Conservation (phyloP, 148 eudicot species). For the Beta vulgaris region DNA sequence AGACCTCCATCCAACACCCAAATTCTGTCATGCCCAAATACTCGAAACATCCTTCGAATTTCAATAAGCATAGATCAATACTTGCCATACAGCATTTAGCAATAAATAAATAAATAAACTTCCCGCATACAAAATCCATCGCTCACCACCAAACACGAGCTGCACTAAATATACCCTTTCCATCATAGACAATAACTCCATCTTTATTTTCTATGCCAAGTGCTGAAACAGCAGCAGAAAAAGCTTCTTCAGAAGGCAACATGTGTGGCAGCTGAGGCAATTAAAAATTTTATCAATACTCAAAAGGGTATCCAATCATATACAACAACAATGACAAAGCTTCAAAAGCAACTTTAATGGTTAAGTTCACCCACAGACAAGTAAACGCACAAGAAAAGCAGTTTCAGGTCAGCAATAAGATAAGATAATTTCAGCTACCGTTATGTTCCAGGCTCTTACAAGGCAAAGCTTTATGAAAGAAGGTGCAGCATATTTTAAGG, state of each 20-base stretch:
- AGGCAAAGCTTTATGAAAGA: neutral
- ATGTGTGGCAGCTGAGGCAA: constrained; percentile 88
- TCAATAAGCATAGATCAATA: constrained; percentile 21
- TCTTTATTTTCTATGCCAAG: constrained; percentile 95
- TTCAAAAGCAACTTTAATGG: neutral
- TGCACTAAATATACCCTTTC: constrained; percentile 94
- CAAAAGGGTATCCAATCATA: neutral
- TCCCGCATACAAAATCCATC: neutral
- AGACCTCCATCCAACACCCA: constrained; percentile 99
- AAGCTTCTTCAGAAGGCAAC: constrained; percentile 98
- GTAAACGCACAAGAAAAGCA: neutral
- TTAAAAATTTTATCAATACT: constrained; percentile 13
- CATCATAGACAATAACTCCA: constrained; percentile 87
- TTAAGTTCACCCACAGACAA: neutral
- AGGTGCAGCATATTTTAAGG: neutral
- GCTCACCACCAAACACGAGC: constrained; percentile 99
- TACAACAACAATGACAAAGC: neutral
- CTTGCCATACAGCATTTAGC: constrained; percentile 2
- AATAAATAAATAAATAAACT: neutral
- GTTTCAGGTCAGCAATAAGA: neutral
- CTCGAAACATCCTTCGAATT: constrained; percentile 87
- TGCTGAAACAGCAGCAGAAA: constrained; percentile 97
- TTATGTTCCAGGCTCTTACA: neutral
- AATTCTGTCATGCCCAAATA: constrained; percentile 91
- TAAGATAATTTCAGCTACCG: neutral